Evolutionary conservation across 345 rosid genomes (phyloP), one percentile per base, ranked within the genome.

Genomic region (Durio zibethinus): DNA sequence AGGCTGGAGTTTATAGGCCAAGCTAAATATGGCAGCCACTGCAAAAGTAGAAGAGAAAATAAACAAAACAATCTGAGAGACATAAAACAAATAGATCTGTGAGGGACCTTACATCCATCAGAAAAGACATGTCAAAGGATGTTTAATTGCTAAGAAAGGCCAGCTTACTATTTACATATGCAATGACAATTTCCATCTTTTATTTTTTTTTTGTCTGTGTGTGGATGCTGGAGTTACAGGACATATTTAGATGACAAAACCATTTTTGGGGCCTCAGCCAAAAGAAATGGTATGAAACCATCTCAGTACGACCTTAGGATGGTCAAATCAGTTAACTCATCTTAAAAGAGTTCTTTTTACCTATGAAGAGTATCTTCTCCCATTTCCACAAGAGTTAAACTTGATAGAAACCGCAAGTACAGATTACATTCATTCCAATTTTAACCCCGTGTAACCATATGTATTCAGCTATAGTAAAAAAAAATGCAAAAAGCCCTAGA

Each of bases 1-100:
- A 53, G 99, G 98, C 87, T 96, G 98, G 50, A 93, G 97, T 86
- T 96, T 96, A 85, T 84, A 79, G 52, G 97, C 95, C 90, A 93
- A 84, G 91, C 95, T 96, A 80, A 96, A 96, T 27, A 93, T 97
- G 47, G 98, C 99, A 88, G 97, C 82, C 76, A 96, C 99, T 93
- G 90, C 85, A 88, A 79, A 25, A 77, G 33, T 1, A 68, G 10
- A 84, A 79, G 38, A 45, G 77, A 20, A 20, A 52, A 66, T 7
- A 42, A 81, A 29, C 20, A 71, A 73, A 20, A 79, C 36, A 31
- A 20, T n/a, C 45, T 20, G 14, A 71, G 56, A 23, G 54, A 5
- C 62, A 56, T 53, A 15, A 43, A 35, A 57, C 10, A 42, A 60
- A 31, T 16, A 11, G 18, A 68, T 1, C 18, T 52, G 10, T 2